Evolutionary conservation across 805 yeast species (phyloP).

Genomic region (Zygosaccharomyces gambellarensis): DNA sequence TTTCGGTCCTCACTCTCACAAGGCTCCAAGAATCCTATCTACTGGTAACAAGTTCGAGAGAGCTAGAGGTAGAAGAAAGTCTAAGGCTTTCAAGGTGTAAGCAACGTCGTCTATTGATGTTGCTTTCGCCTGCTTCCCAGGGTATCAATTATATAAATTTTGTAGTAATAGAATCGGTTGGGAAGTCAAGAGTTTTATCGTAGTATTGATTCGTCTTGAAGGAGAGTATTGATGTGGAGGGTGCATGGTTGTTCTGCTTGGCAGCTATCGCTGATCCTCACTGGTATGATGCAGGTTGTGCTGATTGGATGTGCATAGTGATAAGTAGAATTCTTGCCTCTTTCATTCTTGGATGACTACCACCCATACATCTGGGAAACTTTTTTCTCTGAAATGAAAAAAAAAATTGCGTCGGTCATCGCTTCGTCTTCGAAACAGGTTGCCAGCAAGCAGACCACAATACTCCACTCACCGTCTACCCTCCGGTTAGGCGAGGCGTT

Average conservation of each 20-base stretch:
- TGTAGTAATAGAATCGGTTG: conserved; percentile 15
- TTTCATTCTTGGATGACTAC: not conserved
- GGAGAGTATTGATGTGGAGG: not conserved
- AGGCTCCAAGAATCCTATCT: conserved; percentile 97
- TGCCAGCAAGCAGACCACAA: not conserved
- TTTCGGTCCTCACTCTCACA: conserved; percentile 99
- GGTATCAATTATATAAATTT: conserved; percentile 8
- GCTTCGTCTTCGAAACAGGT: not conserved
- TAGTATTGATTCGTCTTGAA: not conserved
- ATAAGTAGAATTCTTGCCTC: not conserved
- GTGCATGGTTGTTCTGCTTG: too few species aligned
- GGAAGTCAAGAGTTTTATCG: not conserved
- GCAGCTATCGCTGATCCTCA: too few species aligned
- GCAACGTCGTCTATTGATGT: conserved; percentile 1
- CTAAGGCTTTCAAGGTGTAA: conserved; percentile 99
- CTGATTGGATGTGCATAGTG: too few species aligned
- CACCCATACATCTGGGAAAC: conserved; percentile 1
- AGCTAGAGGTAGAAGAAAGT: conserved; percentile 99
- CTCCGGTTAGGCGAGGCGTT: not conserved
- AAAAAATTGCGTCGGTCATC: not conserved
- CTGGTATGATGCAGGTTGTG: too few species aligned
- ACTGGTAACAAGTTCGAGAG: conserved; percentile 99
- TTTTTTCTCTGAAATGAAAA: not conserved
- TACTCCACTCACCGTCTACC: not conserved
- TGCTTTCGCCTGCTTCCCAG: conserved; percentile 11